Evolutionary conservation across 345 rosid species (phyloP), one percentile per base, ranked within the genome.

Genomic region (Lepidium aucheri): DNA sequence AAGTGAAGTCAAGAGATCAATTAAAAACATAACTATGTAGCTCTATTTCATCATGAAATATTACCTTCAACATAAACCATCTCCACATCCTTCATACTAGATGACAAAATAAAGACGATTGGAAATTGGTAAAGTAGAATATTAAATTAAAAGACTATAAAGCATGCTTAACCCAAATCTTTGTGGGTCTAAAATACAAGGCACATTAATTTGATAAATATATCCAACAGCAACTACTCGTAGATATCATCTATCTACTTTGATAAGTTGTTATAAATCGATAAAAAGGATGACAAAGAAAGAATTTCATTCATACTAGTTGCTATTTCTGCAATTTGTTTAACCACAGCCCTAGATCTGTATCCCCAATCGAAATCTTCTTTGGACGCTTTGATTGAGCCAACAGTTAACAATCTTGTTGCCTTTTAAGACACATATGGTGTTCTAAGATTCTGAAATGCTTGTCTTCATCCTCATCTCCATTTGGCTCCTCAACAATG

Each of bases 81-180:
- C 77, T 84, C 87, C 9, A 86, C 86, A 74, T 86, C 98, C 24
- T 86, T 69, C 96, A 89, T 80, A 17, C 93, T 96, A 86, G 79
- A 50, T 20, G 22, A 20, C 22, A 20, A 20, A 20, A 20, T 20
- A 20, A 20, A 20, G 22, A 2, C 22, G 2, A 20, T 20, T 20
- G 22, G 2, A 20, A 20, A 20, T 20, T 20, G 22, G 22, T 20
- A 20, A 20, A 20, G 22, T 20, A 20, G 22, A 20, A 20, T 1
- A 20, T 20, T 1, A 20, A 20, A 2, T 20, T 20, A 20, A 20
- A 20, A 20, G 22, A 20, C 22, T 20, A 20, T 20, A 20, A 20
- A 2, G 22, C n/a, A 20, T 1, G 22, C 22, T 20, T 20, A 20
- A 20, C 22, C 22, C 22, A 20, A 1, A 20, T 20, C 22, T 20